Evolutionary conservation across 2,329 filamentous ascomycete genomes (phyloP).

Genomic region (Botrytis aclada): DNA sequence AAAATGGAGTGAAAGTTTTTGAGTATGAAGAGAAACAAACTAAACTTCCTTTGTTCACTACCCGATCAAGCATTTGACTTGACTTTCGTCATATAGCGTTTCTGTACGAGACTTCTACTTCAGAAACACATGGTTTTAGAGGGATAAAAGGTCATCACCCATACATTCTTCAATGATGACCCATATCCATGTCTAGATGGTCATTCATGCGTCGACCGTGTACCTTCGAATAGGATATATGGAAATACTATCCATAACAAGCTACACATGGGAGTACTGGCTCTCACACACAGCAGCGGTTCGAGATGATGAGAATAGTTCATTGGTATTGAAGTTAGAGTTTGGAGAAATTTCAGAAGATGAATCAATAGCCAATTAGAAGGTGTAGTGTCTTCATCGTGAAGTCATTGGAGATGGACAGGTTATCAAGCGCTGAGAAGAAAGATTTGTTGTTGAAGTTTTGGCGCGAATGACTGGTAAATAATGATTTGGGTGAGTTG

Average conservation of each 20-base stretch:
- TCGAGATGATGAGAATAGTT: conserved; percentile 17
- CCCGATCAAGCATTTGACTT: conserved; percentile 19
- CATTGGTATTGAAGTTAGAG: conserved; percentile 5
- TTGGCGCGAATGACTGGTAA: conserved; percentile 9
- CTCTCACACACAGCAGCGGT: conserved; percentile 22
- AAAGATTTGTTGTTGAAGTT: conserved; percentile 10
- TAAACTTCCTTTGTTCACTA: conserved; percentile 23
- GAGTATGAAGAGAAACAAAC: conserved; percentile 1
- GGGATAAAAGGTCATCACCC: not conserved
- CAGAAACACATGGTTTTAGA: conserved; percentile 1
- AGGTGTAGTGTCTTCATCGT: conserved; percentile 28
- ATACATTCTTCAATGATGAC: not conserved
- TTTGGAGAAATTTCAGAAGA: not conserved
- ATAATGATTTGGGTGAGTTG: conserved; percentile 4
- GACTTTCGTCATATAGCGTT: conserved; percentile 25
- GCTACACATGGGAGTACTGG: conserved; percentile 24
- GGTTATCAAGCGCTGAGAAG: conserved; percentile 30
- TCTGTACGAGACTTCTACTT: conserved; percentile 4
- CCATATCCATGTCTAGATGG: conserved; percentile 1
- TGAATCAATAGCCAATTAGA: conserved; percentile 15
- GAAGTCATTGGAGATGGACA: conserved; percentile 26
- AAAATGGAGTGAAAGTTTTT: conserved; percentile 27
- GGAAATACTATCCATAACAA: conserved; percentile 23
- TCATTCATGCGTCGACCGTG: conserved; percentile 29
- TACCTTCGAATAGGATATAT: conserved; percentile 34